These are phyloP conservation scores for Leccinum arenicola DNA, from an alignment of 768 basidiomycete species.

Conservation along the genomic window DNA sequence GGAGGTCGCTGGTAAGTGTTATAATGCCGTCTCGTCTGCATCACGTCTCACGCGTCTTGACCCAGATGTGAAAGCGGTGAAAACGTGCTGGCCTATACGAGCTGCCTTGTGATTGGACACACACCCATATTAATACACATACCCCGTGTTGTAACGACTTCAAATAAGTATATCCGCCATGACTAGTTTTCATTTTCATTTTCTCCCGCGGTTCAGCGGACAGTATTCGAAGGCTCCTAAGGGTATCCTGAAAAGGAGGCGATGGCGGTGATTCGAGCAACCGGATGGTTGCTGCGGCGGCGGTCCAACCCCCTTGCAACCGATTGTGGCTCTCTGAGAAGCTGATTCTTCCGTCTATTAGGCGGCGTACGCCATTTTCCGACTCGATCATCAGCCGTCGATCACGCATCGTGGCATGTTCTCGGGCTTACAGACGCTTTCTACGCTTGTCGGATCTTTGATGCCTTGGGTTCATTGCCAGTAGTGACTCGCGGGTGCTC, in stretches of 20 bases:
- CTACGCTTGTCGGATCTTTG: slow-evolving; percentile 29
- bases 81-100: background rate
- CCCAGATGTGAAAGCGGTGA: slow-evolving; percentile 20
- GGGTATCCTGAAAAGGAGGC: slow-evolving; percentile 29
- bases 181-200: background rate
- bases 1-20: slow-evolving; percentile 72
- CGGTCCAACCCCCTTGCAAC: slow-evolving; percentile 9
- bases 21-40: background rate
- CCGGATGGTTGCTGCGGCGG: background rate
- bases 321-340: too few species aligned
- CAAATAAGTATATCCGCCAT: background rate
- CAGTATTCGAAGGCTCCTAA: slow-evolving; percentile 22
- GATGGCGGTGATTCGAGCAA: slow-evolving; percentile 11
- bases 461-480: slow-evolving; percentile 29
- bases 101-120: background rate
- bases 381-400: slow-evolving; percentile 17
- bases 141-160: slow-evolving; percentile 1
- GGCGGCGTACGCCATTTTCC: slow-evolving; percentile 14
- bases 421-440: slow-evolving; percentile 14
- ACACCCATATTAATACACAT: background rate
- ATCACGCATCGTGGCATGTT: slow-evolving; percentile 9
- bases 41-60: slow-evolving; percentile 1
- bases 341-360: background rate
- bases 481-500: background rate
- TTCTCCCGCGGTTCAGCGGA: background rate